Evolutionary conservation across 352 stramenopile species (phyloP).

Genomic region (Pythium periplocum): DNA sequence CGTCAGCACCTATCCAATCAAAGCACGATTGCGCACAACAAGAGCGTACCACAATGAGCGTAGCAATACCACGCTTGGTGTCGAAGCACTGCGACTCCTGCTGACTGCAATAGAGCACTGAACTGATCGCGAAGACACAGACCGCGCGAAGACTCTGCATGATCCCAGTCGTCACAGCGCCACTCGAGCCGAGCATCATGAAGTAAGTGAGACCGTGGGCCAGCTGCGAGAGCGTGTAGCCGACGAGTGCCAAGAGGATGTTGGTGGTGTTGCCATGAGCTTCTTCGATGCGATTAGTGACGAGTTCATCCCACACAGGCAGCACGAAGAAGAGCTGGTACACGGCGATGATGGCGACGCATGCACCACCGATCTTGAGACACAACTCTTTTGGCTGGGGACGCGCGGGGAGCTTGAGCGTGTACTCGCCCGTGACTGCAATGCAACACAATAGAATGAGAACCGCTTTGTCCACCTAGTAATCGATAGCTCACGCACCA

Average conservation of each 20-base stretch:
- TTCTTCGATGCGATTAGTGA: slow-evolving; percentile 73
- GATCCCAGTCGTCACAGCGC: slow-evolving; percentile 80
- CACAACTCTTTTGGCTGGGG: slow-evolving; percentile 73
- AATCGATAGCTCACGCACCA: slow-evolving; percentile 15
- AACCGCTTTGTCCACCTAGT: neutral
- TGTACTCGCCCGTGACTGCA: slow-evolving; percentile 74
- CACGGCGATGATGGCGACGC: slow-evolving; percentile 64
- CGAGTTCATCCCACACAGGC: slow-evolving; percentile 61
- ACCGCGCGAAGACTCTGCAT: slow-evolving; percentile 86
- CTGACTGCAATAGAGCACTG: slow-evolving; percentile 74
- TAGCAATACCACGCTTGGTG: slow-evolving; percentile 73
- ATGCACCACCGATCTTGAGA: slow-evolving; percentile 70
- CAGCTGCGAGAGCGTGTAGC: slow-evolving; percentile 76
- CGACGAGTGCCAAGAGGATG: slow-evolving; percentile 58
- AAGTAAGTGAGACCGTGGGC: slow-evolving; percentile 84
- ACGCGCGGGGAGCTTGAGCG: slow-evolving; percentile 68
- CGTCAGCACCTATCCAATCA: neutral
- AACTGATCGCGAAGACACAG: slow-evolving; percentile 82
- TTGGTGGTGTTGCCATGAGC: slow-evolving; percentile 54
- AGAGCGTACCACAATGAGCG: slow-evolving; percentile 44
- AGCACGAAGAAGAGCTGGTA: slow-evolving; percentile 84
- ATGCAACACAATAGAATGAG: neutral
- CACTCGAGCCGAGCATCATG: slow-evolving; percentile 72
- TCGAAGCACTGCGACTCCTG: slow-evolving; percentile 87
- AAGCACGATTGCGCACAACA: slow-evolving; percentile 1